Evolutionary conservation across 768 basidiomycete species (phyloP), one percentile per base, ranked within the genome.

Genomic region (Podaxis carcinomalis): DNA sequence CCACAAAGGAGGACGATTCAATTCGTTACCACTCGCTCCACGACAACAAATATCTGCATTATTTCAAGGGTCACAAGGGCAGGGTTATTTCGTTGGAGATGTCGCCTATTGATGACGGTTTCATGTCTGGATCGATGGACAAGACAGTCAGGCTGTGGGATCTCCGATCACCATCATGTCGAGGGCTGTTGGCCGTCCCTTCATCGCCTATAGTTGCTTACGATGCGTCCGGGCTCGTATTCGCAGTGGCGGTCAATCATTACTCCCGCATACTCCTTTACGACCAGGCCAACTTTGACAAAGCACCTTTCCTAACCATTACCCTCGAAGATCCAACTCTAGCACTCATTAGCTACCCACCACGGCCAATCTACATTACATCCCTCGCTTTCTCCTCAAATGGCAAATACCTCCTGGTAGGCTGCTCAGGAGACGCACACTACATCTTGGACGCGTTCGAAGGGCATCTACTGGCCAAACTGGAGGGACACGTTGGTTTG

Each of bases 141-240:
- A 92, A 89, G 68, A 98, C 95, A 1, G 95, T 98, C 19, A 86
- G 96, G 27, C 75, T 98, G 16, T 99, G 97, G 97, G 97, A 99
- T 74, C 81, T 98, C 42, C 88, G 95, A 49, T 78, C 87, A 11
- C 85, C 87, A 0, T 77, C 78, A 23, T 94, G 93, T 69, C 83
- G 90, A 59, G 95, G 95, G 25, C 79, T 90, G 27, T 78, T 95
- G 57, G 85, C 85, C 67, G 79, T 95, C 19, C 89, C 89, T 9
- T 81, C 87, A 4, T 73, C 84, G 14, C 90, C 94, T 14, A 82
- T 93, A 59, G 81, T 93, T 19, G 91, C 93, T 4, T 95, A 95
- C 72, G 93, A 95, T 70, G 77, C 86, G 2, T 81, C 86, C 5
- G 93, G 93, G 14, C 74, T 92, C 56, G 88, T 95, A 32, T 95